These are phyloP conservation scores for Ceratobasidium sp. DNA, from an alignment of 1,284 basidiomycete genomes.

Conservation along the genomic window DNA sequence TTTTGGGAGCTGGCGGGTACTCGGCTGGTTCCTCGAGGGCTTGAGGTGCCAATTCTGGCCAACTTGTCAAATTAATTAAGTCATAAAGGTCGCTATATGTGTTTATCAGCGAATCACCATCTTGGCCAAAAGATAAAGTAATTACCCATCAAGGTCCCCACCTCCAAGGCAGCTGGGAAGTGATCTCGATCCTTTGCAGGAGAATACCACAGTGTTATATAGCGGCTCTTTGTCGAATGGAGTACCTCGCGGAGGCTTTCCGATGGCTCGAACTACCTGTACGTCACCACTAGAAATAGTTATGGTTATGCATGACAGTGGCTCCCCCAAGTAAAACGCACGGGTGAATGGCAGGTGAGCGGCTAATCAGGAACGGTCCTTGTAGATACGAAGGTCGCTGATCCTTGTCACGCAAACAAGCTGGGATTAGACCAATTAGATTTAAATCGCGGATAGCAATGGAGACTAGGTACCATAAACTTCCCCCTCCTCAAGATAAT, in stretches of 20 bases:
- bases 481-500: conserved; percentile 62
- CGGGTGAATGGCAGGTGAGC: conserved; percentile 74
- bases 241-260: conserved; percentile 55
- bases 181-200: conserved; percentile 66
- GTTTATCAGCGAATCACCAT: conserved; percentile 25
- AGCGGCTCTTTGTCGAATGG: conserved; percentile 47
- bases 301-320: not conserved
- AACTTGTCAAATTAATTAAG: conserved; percentile 50
- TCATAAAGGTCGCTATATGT: conserved; percentile 44
- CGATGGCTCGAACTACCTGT: conserved; percentile 72
- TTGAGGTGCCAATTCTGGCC: conserved; percentile 61
- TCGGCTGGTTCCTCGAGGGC: conserved; percentile 56
- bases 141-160: conserved; percentile 76
- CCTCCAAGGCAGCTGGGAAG: conserved; percentile 72
- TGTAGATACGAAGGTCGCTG: conserved; percentile 60
- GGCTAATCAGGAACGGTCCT: conserved; percentile 65
- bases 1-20: conserved; percentile 60
- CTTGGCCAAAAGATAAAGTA: conserved; percentile 9
- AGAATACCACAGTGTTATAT: conserved; percentile 75
- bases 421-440: conserved; percentile 47
- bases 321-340: conserved; percentile 45
- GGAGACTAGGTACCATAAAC: conserved; percentile 63
- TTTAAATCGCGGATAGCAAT: not conserved
- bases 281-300: conserved; percentile 53
- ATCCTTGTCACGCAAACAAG: conserved; percentile 60